Base-by-base conservation (phyloP, 73 alveolate species). In the Durusdinium trenchii region DNA sequence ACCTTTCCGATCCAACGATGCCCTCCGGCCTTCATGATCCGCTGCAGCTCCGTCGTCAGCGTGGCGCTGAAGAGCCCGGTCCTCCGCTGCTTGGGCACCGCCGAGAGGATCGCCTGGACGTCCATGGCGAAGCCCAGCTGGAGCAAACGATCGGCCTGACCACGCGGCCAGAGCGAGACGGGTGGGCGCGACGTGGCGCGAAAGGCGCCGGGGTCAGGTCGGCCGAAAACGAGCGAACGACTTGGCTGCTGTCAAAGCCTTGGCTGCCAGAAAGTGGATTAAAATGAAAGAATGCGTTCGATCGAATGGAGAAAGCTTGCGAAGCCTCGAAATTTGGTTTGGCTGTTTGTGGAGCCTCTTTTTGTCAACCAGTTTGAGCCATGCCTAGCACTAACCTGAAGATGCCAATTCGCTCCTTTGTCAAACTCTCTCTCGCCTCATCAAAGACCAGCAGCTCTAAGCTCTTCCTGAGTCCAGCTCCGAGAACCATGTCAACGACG, bases 61-160 rank as follows among this genome's bases (percentile, higher is more conserved):
- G 99, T 99, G 30, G 99, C 99, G 2, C 99, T 99, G 99, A 99
- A 99, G 76, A 99, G 99, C 26, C 99, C 99, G 26, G 99, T 99
- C 84, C 99, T 99, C 98, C 99, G 99, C 99, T 99, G 99, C 86
- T 99, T 99, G 45, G 99, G 99, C 45, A 99, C 99, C 30, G 97
- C 99, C 38, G 99, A 98, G 35, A 99, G 94, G 32, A 99, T 99
- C 81, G 94, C 95, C 62, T 93, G 81, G 42, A 93, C 38, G 75
- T 93, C 98, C 64, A 48, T 50, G 50, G 98, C 81, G 86, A 99
- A 99, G 51, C 99, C 99, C 97, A 99, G 71, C 73, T 94, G 79
- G 28, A 99, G 67, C 96, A 99, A 52, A 3, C 99, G 99, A 99
- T 99, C 99, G 42, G 99, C 99, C 99, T 99, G 99, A 95, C 99